Conservation (phyloP, 768 basidiomycete species). For the Podaxis pistillaris region DNA sequence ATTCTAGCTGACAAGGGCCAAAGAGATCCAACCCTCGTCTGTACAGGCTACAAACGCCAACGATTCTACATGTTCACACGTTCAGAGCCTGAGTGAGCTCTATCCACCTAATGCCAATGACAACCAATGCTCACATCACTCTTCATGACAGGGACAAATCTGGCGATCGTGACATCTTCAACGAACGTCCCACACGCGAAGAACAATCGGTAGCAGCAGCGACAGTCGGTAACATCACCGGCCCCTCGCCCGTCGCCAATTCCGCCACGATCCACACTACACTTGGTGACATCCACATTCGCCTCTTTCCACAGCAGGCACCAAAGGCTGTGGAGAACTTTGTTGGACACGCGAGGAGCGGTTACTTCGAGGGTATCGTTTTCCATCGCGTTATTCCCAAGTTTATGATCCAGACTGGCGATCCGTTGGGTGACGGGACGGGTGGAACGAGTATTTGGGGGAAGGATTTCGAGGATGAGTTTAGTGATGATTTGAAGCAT, state of each 20-base stretch:
- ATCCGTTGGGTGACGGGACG: conserved; percentile 92
- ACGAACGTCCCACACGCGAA: conserved; percentile 94
- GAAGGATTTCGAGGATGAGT: conserved; percentile 89
- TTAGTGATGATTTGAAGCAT: conserved; percentile 84
- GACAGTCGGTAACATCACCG: conserved; percentile 43
- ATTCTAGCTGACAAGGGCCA: conserved; percentile 82
- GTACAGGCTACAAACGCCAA: conserved; percentile 89
- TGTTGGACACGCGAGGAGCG: conserved; percentile 83
- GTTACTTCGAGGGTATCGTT: conserved; percentile 89
- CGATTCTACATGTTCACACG: conserved; percentile 96
- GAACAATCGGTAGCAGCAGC: conserved; percentile 86
- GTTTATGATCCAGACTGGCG: conserved; percentile 98
- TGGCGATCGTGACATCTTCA: conserved; percentile 95
- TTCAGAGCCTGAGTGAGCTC: conserved; percentile 80
- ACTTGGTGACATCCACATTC: conserved; percentile 88
- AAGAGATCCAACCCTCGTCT: conserved; percentile 89
- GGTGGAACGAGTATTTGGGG: conserved; percentile 93
- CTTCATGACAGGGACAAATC: conserved; percentile 61
- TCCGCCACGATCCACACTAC: conserved; percentile 93
- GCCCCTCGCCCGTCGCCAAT: conserved; percentile 72
- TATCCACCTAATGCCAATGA: not conserved
- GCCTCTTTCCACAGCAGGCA: conserved; percentile 86
- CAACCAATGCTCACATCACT: conserved; percentile 3
- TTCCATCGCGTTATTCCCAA: conserved; percentile 99
- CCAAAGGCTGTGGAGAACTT: conserved; percentile 99